Conservation (phyloP, 2,329 filamentous ascomycete species). For the Magnaporthiopsis incrustans region DNA sequence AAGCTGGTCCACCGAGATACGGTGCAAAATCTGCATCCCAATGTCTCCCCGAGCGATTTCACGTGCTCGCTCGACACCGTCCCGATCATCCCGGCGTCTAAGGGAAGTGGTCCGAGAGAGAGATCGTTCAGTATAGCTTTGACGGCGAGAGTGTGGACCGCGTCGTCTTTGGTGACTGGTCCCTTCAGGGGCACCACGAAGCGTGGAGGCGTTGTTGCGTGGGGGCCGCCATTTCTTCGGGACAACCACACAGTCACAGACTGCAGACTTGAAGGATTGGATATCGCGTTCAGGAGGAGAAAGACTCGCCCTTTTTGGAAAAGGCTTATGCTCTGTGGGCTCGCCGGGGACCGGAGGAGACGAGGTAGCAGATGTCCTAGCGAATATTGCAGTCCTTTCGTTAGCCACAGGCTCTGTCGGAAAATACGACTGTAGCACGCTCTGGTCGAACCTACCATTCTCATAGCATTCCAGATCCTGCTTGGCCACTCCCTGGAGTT, state of each 20-base stretch:
- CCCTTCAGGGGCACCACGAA: neutral
- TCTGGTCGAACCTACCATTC: no score
- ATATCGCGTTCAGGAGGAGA: neutral
- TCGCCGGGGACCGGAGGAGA: neutral
- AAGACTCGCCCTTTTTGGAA: neutral
- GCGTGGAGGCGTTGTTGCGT: no score
- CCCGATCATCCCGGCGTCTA: no score
- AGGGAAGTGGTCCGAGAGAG: no score
- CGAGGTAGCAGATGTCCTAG: neutral
- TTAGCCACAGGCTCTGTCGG: neutral
- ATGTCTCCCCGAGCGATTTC: neutral
- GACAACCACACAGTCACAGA: neutral
- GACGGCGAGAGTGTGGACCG: neutral
- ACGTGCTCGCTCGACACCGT: neutral
- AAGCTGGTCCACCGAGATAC: neutral
- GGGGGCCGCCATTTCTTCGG: neutral
- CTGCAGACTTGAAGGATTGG: neutral
- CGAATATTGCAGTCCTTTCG: neutral
- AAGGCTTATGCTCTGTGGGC: neutral
- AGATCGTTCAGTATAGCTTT: neutral
- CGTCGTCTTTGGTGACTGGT: neutral
- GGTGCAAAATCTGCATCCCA: neutral
- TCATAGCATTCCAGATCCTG: no score
- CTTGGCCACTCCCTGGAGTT: neutral
- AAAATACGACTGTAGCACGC: no score